Conservation (phyloP, 306 rosid genomes). For the Begonia fuchsioides region DNA sequence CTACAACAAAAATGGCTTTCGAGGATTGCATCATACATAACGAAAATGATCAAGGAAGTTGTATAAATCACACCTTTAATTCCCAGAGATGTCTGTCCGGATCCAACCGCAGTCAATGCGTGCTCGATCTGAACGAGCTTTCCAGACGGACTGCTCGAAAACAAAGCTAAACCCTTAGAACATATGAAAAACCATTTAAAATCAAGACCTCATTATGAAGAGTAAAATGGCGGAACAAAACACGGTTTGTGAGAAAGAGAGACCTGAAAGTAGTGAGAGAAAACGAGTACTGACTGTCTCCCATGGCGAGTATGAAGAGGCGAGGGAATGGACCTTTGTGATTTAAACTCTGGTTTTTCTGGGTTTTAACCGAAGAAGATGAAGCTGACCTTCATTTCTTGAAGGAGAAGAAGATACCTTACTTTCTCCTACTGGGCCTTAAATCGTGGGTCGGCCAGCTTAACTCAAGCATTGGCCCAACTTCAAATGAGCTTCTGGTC, state of each 20-base stretch:
- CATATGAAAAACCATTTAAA: too few species aligned
- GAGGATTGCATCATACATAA: not conserved
- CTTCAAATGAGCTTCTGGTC: too few species aligned
- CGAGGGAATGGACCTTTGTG: not conserved
- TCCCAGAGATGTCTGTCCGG: constrained; percentile 95
- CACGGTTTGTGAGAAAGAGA: not conserved
- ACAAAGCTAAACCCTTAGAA: constrained; percentile 2
- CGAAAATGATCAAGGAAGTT: not conserved
- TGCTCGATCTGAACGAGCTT: constrained; percentile 98
- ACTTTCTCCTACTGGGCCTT: too few species aligned
- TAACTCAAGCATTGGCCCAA: too few species aligned
- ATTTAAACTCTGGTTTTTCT: not conserved
- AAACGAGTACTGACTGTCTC: constrained; percentile 39
- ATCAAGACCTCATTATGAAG: too few species aligned
- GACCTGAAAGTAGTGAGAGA: constrained; percentile 48
- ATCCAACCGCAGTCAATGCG: constrained; percentile 90
- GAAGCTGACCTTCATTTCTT: not conserved
- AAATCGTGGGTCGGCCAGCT: too few species aligned
- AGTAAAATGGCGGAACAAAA: too few species aligned
- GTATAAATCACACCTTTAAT: constrained; percentile 50
- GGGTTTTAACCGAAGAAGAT: not conserved
- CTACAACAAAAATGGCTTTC: too few species aligned
- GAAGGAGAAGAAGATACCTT: not conserved
- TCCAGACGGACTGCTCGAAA: constrained; percentile 68
- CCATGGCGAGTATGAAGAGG: constrained; percentile 19